Evolutionary conservation across 805 yeast species (phyloP), one percentile per base, ranked within the genome.

Genomic region (Blastobotrys chiropterorum): DNA sequence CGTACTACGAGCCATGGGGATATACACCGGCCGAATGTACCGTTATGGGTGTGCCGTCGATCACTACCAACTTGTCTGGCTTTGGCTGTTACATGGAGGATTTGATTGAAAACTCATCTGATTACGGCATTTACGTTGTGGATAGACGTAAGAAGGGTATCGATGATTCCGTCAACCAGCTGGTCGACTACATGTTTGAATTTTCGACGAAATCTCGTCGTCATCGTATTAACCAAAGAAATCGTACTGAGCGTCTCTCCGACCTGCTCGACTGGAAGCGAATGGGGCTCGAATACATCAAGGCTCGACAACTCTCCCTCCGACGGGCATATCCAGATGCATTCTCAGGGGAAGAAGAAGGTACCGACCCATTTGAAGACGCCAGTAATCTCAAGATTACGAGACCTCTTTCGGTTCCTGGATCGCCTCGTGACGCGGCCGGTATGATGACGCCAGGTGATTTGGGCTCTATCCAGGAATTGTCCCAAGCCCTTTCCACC

Each of bases 31-130:
- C 98, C 6, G 99, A 92, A 69, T 94, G 99, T 74, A 92, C 99
- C 0, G 99, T 94, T 20, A 92, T 92, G 99, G 99, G 99, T 52
- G 95, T 94, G 54, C 99, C 99, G 15, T 88, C 97, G 4, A 87
- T 92, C 63, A 92, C 99, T 8, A 92, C 99, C 42, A 92, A 92
- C 67, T 73, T 92, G 54, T 88, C 97, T 1, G 99, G 99, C 1
- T 92, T 92, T 66, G 99, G 99, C 47, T 95, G 98, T 59, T 92
- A 92, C 72, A 92, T 92, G 98, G 99, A 92, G 71, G 97, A 92
- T 68, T 76, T 92, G 57, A 92, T 92, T 67, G 97, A 92, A 67
- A 87, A 88, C 62, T 85, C 97, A 16, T 79, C 85, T 54, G 98
- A 94, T 71, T 94, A 94, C 65, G 99, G 99, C 65, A 94, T 92